These are phyloP conservation scores for Paspalum vaginatum DNA, from an alignment of 176 grass and related monocot genomes.

Conservation along the genomic window DNA sequence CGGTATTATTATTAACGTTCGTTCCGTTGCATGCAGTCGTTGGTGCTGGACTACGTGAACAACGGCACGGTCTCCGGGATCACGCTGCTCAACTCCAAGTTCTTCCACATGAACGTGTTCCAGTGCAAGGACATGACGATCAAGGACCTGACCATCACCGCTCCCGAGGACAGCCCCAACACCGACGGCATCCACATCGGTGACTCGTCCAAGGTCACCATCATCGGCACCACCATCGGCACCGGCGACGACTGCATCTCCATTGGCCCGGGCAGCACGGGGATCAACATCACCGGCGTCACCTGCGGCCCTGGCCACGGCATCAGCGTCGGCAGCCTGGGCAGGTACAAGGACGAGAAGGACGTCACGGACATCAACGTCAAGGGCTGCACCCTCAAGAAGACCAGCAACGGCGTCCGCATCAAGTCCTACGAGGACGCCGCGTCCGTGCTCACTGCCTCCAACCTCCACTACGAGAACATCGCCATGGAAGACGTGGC, in stretches of 20 bases:
- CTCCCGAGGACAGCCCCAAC: constrained; percentile 56
- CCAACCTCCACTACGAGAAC: constrained; percentile 58
- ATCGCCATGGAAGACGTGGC: constrained; percentile 54
- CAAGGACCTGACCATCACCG: constrained; percentile 45
- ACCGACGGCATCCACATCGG: constrained; percentile 71
- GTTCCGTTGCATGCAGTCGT: constrained; percentile 14
- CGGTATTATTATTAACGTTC: neutral
- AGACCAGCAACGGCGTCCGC: constrained; percentile 55
- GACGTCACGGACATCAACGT: constrained; percentile 62
- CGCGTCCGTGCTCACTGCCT: constrained; percentile 16
- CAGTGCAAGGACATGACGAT: constrained; percentile 44
- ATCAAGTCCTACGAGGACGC: constrained; percentile 68
- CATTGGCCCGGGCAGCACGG: constrained; percentile 44
- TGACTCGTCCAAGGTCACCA: constrained; percentile 48
- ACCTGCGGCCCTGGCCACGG: constrained; percentile 73
- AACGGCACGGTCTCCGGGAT: constrained; percentile 42
- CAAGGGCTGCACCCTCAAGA: constrained; percentile 57
- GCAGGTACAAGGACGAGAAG: constrained; percentile 66
- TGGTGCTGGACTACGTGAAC: constrained; percentile 55
- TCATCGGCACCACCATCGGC: constrained; percentile 50
- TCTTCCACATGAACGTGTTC: constrained; percentile 74
- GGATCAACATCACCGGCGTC: constrained; percentile 53
- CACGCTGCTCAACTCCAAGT: constrained; percentile 54
- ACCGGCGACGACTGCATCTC: constrained; percentile 75
- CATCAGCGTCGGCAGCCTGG: constrained; percentile 70